Base-by-base conservation (phyloP, 2,329 filamentous ascomycete genomes). In the Teratosphaeriaceae sp. region DNA sequence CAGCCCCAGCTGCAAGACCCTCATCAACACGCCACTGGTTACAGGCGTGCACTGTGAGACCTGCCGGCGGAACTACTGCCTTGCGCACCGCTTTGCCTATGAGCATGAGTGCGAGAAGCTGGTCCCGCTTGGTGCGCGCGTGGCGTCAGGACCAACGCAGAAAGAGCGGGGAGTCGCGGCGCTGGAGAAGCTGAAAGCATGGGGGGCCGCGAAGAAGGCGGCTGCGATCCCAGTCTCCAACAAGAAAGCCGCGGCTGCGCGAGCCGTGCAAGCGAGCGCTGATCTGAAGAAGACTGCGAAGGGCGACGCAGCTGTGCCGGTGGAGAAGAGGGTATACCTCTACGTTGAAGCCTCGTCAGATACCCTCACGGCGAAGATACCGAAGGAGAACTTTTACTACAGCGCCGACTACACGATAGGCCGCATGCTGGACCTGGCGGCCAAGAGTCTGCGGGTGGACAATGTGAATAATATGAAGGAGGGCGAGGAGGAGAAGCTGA, bases 281-380 rank as follows among this genome's bases (percentile, higher is more conserved):
- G 79, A 76, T 8, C 71, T 98, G 31, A 96, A 95, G 69, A 84
- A 84, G 61, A 80, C 77, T 1, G 90, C 92, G 2, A 96, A 95
- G 68, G 94, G 94, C 1, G 90, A 97, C 51, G 80, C 80, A 8
- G 90, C 88, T 56, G 66, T 96, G 0, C 73, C 88, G 0, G 64
- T 72, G 0, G 88, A 95, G 51, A 94, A 94, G 69, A 73, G 92
- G n/a, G 68, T 98, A 2, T 97, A 97, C 60, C 60, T 98, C 1
- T 82, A 85, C 60, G 86, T 96, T 15, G 90, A 97, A 62, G 92
- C 90, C 0, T 88, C 89, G 57, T 85, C 86, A 8, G 85, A 87
- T 56, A 94, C 88, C 0, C 83, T 88, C 1, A 85, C 80, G 40
- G 80, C 85, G 5, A 94, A 94, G 64, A 80, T 85, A 33, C 88